These are phyloP conservation scores for Phytophthora cryptogea DNA, from an alignment of 352 stramenopile genomes.

Conservation along the genomic window DNA sequence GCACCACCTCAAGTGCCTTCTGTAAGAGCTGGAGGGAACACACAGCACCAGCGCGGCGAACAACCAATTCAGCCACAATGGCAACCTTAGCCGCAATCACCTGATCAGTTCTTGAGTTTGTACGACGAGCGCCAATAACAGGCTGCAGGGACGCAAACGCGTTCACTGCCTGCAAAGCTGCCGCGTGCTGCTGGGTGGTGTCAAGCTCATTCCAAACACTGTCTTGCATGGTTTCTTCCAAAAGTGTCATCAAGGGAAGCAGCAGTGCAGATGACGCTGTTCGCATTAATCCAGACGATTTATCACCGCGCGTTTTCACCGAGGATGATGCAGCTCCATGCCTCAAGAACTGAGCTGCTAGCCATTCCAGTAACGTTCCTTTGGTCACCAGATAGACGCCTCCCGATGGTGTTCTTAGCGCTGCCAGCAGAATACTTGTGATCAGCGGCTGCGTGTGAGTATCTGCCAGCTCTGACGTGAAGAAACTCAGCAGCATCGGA, in stretches of 20 bases:
- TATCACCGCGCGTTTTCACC: constrained; percentile 10
- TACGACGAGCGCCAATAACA: constrained; percentile 6
- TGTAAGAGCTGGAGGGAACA: constrained; percentile 49
- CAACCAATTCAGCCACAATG: constrained; percentile 32
- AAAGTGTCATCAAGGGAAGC: constrained; percentile 44
- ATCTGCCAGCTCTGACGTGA: constrained; percentile 73
- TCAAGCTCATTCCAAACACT: constrained; percentile 43
- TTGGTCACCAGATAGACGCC: constrained; percentile 67
- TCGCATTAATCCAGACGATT: constrained; percentile 11
- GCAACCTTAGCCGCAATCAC: constrained; percentile 27
- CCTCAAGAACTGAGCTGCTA: constrained; percentile 45
- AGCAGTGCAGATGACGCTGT: constrained; percentile 33
- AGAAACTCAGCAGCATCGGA: constrained; percentile 85
- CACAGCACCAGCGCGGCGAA: constrained; percentile 34
- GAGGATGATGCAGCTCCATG: constrained; percentile 14
- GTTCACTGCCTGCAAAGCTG: constrained; percentile 44
- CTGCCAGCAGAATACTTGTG: constrained; percentile 55
- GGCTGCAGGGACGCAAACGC: constrained; percentile 44
- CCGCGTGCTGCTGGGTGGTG: constrained; percentile 36
- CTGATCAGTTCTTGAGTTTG: constrained; percentile 15
- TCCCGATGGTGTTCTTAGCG: constrained; percentile 54
- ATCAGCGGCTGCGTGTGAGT: constrained; percentile 79
- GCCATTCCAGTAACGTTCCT: constrained; percentile 65
- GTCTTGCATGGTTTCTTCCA: constrained; percentile 30
- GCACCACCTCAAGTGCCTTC: constrained; percentile 30